phyloP scores from a whole-genome alignment of 768 basidiomycete genomes.

The Neoboletus brunneissimus region DNA sequence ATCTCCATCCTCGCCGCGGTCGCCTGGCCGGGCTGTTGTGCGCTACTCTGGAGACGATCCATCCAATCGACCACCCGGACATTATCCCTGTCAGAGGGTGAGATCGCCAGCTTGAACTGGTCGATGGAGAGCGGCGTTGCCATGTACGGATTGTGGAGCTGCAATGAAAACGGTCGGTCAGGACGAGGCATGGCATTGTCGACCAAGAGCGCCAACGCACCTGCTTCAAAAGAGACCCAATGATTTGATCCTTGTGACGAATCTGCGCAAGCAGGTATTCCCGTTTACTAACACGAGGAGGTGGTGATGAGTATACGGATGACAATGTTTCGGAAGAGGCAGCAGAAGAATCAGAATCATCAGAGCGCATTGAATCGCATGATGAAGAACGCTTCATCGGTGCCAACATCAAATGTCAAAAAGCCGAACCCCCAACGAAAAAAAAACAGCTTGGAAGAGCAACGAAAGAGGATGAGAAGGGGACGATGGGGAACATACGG shows the following conservation, averaged over 20 bases:
- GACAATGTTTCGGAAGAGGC: constrained; percentile 40
- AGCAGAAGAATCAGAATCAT: constrained; percentile 28
- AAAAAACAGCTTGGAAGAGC: background rate
- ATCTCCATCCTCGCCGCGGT: constrained; percentile 29
- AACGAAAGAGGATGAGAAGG: background rate
- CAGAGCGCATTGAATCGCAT: constrained; percentile 17
- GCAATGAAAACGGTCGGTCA: background rate
- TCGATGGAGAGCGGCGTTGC: constrained; percentile 79
- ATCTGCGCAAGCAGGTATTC: constrained; percentile 85
- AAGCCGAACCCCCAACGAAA: background rate
- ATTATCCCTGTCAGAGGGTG: constrained; percentile 70
- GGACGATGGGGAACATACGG: background rate
- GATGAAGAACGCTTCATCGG: constrained; percentile 21
- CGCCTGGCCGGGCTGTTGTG: constrained; percentile 47
- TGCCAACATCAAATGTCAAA: background rate
- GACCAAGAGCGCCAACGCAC: constrained; percentile 33
- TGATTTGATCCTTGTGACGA: constrained; percentile 83
- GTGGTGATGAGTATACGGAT: constrained; percentile 28
- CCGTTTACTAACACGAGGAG: constrained; percentile 59
- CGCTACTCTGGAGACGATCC: constrained; percentile 61
- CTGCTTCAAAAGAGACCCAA: constrained; percentile 82
- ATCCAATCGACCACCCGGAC: constrained; percentile 72
- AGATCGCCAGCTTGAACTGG: constrained; percentile 74
- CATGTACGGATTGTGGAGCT: constrained; percentile 73
- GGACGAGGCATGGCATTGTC: background rate